Conservation (phyloP, 192 early-diverging fungal species). For the Podila minutissima region DNA sequence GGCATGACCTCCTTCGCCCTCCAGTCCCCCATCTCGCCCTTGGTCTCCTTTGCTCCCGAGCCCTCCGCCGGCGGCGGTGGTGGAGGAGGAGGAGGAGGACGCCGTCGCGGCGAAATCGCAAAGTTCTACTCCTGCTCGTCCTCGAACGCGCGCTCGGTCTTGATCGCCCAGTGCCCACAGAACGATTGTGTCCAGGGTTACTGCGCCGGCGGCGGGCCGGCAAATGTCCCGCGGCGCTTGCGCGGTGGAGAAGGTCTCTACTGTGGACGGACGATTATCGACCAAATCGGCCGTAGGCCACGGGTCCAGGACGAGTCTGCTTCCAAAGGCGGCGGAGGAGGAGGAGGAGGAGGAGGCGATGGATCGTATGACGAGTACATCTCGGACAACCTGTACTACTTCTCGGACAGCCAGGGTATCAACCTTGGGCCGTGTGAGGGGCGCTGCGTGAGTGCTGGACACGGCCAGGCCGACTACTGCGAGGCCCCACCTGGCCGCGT, state of each 20-base stretch:
- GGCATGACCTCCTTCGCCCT: background rate
- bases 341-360: background rate
- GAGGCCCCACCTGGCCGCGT: too few relatives aligned
- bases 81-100: background rate
- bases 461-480: slow-evolving; percentile 6
- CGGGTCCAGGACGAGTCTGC: background rate
- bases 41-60: background rate
- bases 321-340: background rate
- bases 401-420: slow-evolving; percentile 2
- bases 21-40: background rate
- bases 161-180: slow-evolving; percentile 11
- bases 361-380: slow-evolving; percentile 3
- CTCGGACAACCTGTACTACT: slow-evolving; percentile 12
- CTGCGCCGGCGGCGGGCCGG: slow-evolving; percentile 17
- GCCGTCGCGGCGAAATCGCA: background rate
- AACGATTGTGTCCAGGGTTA: slow-evolving; percentile 5
- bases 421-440: slow-evolving; percentile 12
- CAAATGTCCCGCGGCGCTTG: slow-evolving; percentile 4
- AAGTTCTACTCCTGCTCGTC: slow-evolving; percentile 7
- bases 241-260: background rate
- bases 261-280: slow-evolving; percentile 7
- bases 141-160: background rate
- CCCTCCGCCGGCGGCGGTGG: background rate
- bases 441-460: slow-evolving; percentile 14
- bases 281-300: background rate